Evolutionary conservation across 306 rosid species (phyloP), one percentile per base, ranked within the genome.

Genomic region (Corylus avellana): DNA sequence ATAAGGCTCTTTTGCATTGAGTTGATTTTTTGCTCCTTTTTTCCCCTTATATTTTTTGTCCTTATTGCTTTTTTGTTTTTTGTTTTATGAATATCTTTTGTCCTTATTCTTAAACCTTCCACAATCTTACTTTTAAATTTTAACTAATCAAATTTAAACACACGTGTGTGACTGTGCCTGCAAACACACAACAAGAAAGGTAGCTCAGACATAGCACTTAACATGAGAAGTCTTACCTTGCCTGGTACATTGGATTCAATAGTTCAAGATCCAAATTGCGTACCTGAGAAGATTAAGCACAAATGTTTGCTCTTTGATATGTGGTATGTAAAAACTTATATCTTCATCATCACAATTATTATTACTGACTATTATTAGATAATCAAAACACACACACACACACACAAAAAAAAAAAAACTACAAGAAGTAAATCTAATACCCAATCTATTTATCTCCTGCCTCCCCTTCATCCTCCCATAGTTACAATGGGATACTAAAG

Each of bases 221-320:
- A 20, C 58, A 39, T 22, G 39, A 55, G 72, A 75, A 48, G 47
- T 76, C 66, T 63, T 64, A 94, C 98, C 97, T 92, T 88, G 80
- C 92, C 88, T 94, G 91, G 63, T 94, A 94, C 98, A 94, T 94
- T 83, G 89, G 93, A 79, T 92, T 73, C 83, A 94, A 86, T 62
- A 85, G 83, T 76, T 91, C 98, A 75, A 80, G 49, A 85, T 94
- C 95, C 56, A 90, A 87, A 86, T 89, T 90, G 80, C 87, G 97
- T 73, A 91, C 94, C 98, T 92, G 87, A 73, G 84, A 82, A 57
- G 70, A 73, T 37, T 27, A 80, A 75, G 27, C 51, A 78, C 54
- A 68, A 29, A 72, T 16, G 13, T 22, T 32, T 16, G 14, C 29
- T 27, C 25, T 72, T 53, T 51, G 54, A 39, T 73, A 29, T 69